phyloP scores from a whole-genome alignment of 2,329 filamentous ascomycete genomes.

The Colletotrichum sp. region DNA sequence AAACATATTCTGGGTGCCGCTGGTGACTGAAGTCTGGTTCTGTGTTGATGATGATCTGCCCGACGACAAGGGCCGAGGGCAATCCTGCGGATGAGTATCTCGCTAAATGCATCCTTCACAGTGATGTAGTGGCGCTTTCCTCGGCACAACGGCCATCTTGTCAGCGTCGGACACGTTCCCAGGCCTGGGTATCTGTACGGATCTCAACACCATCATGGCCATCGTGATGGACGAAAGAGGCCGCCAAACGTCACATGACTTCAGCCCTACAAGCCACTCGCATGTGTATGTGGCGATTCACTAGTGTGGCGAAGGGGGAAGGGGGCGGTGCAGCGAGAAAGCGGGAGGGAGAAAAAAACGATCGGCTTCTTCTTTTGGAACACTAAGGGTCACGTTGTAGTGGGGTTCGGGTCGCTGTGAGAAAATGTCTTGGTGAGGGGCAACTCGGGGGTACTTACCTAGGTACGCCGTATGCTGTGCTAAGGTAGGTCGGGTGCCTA shows the following conservation, averaged over 20 bases:
- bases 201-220: background rate
- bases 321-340: background rate
- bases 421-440: background rate
- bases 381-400: background rate
- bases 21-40: background rate
- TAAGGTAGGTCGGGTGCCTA: no score
- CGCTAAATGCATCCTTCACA: background rate
- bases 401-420: background rate
- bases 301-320: background rate
- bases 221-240: background rate
- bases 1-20: background rate
- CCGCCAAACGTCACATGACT: conserved; percentile 6
- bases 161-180: background rate
- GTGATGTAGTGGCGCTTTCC: background rate
- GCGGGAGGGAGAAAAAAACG: background rate
- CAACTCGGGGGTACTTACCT: background rate
- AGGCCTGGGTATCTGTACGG: background rate
- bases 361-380: background rate
- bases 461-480: background rate
- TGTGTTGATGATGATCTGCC: background rate
- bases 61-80: background rate
- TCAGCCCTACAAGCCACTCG: conserved; percentile 12
- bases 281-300: background rate
- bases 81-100: background rate
- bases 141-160: background rate